Evolutionary conservation across 139 green algal species (phyloP).

Genomic region (Ettlia oleoabundans): DNA sequence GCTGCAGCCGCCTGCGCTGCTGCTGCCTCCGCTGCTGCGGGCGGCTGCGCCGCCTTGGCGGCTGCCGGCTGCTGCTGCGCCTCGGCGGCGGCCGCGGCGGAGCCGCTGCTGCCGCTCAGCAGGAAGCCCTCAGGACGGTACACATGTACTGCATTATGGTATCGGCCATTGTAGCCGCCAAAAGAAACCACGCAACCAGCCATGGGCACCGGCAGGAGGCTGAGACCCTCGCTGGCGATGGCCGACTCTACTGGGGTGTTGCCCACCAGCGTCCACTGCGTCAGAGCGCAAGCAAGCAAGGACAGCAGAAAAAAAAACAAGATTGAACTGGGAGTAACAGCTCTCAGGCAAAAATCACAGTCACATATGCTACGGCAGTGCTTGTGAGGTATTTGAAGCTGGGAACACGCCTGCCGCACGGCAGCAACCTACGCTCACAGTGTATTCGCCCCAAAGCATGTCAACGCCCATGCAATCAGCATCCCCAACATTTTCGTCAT

Average conservation of each 20-base stretch:
- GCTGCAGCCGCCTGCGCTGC: too few species aligned
- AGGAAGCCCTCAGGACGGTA: slow-evolving; percentile 54
- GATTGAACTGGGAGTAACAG: not conserved
- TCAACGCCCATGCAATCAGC: too few species aligned
- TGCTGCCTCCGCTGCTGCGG: not conserved
- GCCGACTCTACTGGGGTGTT: slow-evolving; percentile 43
- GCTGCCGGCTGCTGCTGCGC: not conserved
- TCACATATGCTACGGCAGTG: too few species aligned
- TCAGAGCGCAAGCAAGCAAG: not conserved
- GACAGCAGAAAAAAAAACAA: not conserved
- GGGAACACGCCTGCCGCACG: too few species aligned
- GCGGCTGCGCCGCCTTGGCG: not conserved
- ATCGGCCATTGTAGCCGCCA: slow-evolving; percentile 80
- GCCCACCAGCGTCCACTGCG: slow-evolving; percentile 47
- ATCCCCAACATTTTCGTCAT: too few species aligned
- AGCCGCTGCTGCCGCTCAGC: slow-evolving; percentile 3
- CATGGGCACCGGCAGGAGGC: slow-evolving; percentile 49
- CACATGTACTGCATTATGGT: slow-evolving; percentile 61
- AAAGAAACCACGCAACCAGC: slow-evolving; percentile 68
- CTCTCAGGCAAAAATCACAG: too few species aligned
- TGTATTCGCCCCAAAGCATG: too few species aligned
- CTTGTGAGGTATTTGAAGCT: too few species aligned
- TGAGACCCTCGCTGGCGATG: slow-evolving; percentile 57
- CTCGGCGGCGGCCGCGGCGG: not conserved
- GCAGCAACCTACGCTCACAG: too few species aligned